These are phyloP conservation scores for Halophytophthora batemanensis DNA, from an alignment of 352 stramenopile genomes.

Conservation along the genomic window DNA sequence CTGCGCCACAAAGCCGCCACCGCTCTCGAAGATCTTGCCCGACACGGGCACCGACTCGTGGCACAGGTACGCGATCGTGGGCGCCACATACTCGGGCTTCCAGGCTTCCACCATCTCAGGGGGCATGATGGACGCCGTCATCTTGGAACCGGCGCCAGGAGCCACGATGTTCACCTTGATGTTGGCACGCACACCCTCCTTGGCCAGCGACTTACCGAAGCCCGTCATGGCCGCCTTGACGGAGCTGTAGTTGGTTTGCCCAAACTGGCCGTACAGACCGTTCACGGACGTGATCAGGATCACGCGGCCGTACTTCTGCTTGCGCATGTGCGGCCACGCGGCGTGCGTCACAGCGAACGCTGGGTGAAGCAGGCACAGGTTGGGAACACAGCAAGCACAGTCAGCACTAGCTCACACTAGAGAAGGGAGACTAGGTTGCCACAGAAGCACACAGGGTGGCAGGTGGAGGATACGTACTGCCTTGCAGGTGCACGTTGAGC, in stretches of 20 bases:
- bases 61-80: slow-evolving; percentile 81
- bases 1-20: slow-evolving; percentile 78
- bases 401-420: not conserved
- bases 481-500: slow-evolving; percentile 80
- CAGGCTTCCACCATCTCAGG: slow-evolving; percentile 77
- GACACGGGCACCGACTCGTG: slow-evolving; percentile 77
- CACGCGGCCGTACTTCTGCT: slow-evolving; percentile 88
- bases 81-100: slow-evolving; percentile 88
- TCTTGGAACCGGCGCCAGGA: slow-evolving; percentile 80
- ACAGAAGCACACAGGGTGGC: not conserved
- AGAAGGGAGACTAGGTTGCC: not conserved
- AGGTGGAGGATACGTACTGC: slow-evolving; percentile 32
- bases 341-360: slow-evolving; percentile 82
- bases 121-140: slow-evolving; percentile 86
- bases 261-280: slow-evolving; percentile 89
- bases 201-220: slow-evolving; percentile 89
- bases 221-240: slow-evolving; percentile 92
- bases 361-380: slow-evolving; percentile 12
- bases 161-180: slow-evolving; percentile 90
- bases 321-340: slow-evolving; percentile 85
- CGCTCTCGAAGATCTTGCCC: slow-evolving; percentile 83
- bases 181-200: slow-evolving; percentile 77
- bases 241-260: slow-evolving; percentile 89
- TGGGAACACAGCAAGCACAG: not conserved
- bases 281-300: slow-evolving; percentile 86